Conservation (phyloP, 2,329 filamentous ascomycete genomes). For the Ophiostoma australiae region DNA sequence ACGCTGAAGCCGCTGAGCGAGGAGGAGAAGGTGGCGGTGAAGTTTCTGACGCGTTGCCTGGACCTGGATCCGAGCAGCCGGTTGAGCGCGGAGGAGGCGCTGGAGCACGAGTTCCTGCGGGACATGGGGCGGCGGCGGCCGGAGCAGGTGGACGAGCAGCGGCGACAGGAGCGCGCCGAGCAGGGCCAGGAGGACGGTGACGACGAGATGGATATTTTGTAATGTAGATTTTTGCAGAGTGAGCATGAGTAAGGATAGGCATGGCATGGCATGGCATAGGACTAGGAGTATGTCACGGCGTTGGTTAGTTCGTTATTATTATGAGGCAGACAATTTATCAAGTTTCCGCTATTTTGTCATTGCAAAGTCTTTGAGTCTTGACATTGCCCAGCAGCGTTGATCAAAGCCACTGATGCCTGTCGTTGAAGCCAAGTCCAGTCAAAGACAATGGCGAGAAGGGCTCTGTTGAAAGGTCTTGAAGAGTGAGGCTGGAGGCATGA, state of each 20-base stretch:
- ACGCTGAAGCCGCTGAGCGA: conserved; percentile 44
- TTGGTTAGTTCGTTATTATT: not conserved
- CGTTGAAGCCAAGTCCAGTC: too few relatives aligned
- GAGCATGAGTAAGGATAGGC: not conserved
- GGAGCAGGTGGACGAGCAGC: conserved; percentile 7
- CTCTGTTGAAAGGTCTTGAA: too few relatives aligned
- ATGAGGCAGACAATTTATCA: not conserved
- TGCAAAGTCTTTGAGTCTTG: too few relatives aligned
- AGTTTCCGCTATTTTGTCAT: too few relatives aligned
- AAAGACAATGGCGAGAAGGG: too few relatives aligned
- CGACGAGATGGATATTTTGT: conserved; percentile 52
- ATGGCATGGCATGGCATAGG: not conserved
- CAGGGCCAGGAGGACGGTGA: conserved; percentile 38
- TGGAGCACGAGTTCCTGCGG: conserved; percentile 65
- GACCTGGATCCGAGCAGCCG: conserved; percentile 70
- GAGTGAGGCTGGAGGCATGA: too few relatives aligned
- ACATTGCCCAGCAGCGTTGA: too few relatives aligned
- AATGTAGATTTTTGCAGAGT: too few relatives aligned
- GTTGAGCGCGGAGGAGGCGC: conserved; percentile 69
- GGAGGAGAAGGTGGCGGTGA: conserved; percentile 68
- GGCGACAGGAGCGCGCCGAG: not conserved
- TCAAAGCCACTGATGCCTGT: too few relatives aligned
- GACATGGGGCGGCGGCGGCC: conserved; percentile 29
- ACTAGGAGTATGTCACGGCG: not conserved
- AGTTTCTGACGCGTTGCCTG: conserved; percentile 67